Base-by-base conservation (phyloP, 1,284 basidiomycete species). In the Apiotrichum laibachii region DNA sequence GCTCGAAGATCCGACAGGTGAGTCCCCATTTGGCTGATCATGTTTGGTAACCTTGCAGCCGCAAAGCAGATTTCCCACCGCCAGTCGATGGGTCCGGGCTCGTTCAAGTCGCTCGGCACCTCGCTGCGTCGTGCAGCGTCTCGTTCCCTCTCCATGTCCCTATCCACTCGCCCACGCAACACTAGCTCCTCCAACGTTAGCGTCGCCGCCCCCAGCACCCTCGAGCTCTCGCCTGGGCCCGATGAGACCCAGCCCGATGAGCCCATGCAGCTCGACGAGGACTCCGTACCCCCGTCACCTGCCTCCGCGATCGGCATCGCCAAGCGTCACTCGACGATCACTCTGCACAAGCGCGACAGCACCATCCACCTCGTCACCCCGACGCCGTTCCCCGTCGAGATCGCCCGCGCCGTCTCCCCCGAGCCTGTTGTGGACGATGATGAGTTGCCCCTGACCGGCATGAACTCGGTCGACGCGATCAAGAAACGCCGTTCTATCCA, bases 291-390 rank as follows among this genome's bases (percentile, higher is more conserved):
- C 6, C 66, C 69, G 10, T 75, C 74, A 8, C 75, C 75, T 0
- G 75, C 73, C 2, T 75, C 75, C 0, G 73, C 75, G 2, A 69
- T 77, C 12, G 73, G 75, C 13, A 59, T 75, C 3, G 69, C 70
- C 15, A 63, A 70, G 33, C 68, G 75, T 22, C 68, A 72, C 50
- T 71, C 70, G 6, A 57, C 50, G 11, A 57, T 72, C 42, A 66
- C 69, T 3, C 62, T 71, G 1, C 62, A 68, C 40, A 68, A 72
- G 40, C 63, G 69, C 40, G 65, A 71, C 5, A 72, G 68, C 53
- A 77, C 75, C 2, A 66, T 77, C 46, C 66, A 73, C 9, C 64
- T 76, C 0, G 65, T 70, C 22, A 72, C 73, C 0, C 69, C 73
- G 12, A 55, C 67, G 1, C 67, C 71, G 2, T 42, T 43, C 47